phyloP scores from a whole-genome alignment of 768 basidiomycete genomes.

The Rhizopogon roseolus region DNA sequence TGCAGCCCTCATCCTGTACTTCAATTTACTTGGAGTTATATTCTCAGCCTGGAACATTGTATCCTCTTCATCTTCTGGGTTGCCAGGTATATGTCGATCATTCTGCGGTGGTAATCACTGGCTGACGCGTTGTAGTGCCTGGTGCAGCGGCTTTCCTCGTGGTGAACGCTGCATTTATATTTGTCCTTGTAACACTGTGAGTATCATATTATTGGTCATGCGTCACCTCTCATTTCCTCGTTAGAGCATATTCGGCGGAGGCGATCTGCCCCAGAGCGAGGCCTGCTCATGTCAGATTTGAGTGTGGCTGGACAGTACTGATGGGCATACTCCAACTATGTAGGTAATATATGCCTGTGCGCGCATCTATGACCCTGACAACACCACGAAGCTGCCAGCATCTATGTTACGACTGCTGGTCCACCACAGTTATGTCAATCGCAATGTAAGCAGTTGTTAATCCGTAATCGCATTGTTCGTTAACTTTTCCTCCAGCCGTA shows the following conservation, averaged over 20 bases:
- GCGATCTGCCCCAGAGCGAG: constrained; percentile 29
- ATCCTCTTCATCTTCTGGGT: constrained; percentile 28
- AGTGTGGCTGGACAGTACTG: constrained; percentile 52
- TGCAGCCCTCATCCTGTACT: constrained; percentile 38
- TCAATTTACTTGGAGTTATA: constrained; percentile 47
- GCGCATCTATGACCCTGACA: neutral
- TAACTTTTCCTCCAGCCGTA: constrained; percentile 21
- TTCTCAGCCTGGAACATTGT: constrained; percentile 58
- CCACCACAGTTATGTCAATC: constrained; percentile 31
- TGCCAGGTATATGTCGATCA: constrained; percentile 30
- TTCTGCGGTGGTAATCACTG: neutral
- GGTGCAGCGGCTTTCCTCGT: constrained; percentile 46
- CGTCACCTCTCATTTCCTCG: neutral
- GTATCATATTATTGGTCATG: constrained; percentile 8
- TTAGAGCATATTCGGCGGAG: constrained; percentile 30
- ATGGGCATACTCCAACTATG: constrained; percentile 43
- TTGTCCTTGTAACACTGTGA: constrained; percentile 27
- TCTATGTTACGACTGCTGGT: constrained; percentile 41
- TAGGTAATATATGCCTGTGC: constrained; percentile 29
- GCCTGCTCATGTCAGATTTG: constrained; percentile 41
- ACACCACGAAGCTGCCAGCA: constrained; percentile 38
- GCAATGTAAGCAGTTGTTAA: constrained; percentile 24
- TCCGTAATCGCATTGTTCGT: neutral
- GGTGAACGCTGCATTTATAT: constrained; percentile 36
- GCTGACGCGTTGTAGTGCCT: constrained; percentile 29